Evolutionary conservation across 2,329 filamentous ascomycete species (phyloP).

Genomic region (Zasmidium citrigriseum): DNA sequence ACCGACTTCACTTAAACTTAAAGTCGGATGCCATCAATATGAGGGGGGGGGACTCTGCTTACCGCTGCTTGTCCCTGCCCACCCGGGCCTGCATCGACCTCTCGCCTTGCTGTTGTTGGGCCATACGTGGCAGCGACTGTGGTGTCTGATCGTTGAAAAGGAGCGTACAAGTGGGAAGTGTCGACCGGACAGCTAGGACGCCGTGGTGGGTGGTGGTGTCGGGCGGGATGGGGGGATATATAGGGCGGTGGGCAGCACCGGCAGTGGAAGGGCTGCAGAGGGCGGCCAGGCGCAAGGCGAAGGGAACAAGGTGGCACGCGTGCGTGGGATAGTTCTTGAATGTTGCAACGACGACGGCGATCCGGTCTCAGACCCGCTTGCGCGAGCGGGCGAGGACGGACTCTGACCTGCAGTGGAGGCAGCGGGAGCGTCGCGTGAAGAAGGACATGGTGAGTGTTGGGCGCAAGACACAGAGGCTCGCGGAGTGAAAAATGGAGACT

Average conservation of each 20-base stretch:
- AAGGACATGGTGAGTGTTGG: constrained; percentile 30
- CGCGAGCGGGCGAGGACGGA: constrained; percentile 51
- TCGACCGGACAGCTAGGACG: constrained; percentile 7
- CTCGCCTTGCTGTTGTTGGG: constrained; percentile 42
- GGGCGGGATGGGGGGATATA: constrained; percentile 8
- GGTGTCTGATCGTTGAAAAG: constrained; percentile 15
- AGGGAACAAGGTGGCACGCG: background rate
- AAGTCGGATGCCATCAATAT: background rate
- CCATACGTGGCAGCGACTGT: constrained; percentile 39
- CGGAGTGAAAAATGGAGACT: background rate
- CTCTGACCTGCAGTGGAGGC: constrained; percentile 42
- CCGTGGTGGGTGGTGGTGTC: background rate
- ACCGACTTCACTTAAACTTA: background rate
- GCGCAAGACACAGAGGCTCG: background rate
- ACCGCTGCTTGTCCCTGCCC: constrained; percentile 75
- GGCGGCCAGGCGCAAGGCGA: constrained; percentile 10
- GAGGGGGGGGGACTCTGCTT: constrained; percentile 3
- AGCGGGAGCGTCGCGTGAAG: constrained; percentile 32
- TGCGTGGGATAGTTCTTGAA: constrained; percentile 8
- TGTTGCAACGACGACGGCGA: constrained; percentile 32
- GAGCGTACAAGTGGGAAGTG: constrained; percentile 21
- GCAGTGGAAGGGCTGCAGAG: constrained; percentile 14
- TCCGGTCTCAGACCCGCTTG: constrained; percentile 52
- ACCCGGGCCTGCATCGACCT: constrained; percentile 66
- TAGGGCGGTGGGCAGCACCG: background rate